Evolutionary conservation across 73 alveolate genomes (phyloP), one percentile per base, ranked within the genome.

Genomic region (Loxodes magnus): DNA sequence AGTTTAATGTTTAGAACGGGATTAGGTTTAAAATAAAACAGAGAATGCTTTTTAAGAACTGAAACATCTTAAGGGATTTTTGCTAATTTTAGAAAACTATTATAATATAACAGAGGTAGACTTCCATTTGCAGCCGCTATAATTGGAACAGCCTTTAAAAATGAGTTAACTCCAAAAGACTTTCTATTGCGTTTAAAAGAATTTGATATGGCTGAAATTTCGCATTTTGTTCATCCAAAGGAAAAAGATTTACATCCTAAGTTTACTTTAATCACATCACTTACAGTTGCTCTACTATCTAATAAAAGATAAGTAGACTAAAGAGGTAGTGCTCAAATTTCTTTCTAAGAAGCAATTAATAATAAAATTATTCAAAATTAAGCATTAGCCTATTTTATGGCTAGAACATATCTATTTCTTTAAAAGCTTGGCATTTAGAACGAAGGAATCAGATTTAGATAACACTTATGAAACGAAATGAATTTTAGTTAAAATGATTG

Each of bases 51-150:
- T 56, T 64, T 94, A 19, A 65, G 99, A 41, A 98, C 99, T 4
- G 99, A 94, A 56, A 94, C 99, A 12, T 98, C 99, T 6, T 91
- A 94, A 74, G 96, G 98, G 37, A 94, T 89, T 63, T 94, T 94
- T 81, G 87, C 92, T 43, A 94, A 94, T 71, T 94, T 90, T 84
- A 88, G 81, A 66, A 52, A 84, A 56, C 84, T 89, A 43, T 64
- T 85, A 17, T 97, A 94, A 44, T 90, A 59, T 80, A 94, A 92
- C 72, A 84, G 94, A 41, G 84, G 86, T 37, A 82, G 94, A 51
- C 71, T 94, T 53, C 99, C 99, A 31, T 92, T 94, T 63, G 98
- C 98, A 35, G 97, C 96, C 17, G 99, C 98, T 0, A 66, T 84
- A 55, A 86, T 93, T 23, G 99, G 99, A 37, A 67, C 90, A 46